Evolutionary conservation across 2,329 filamentous ascomycete genomes (phyloP).

Genomic region (Cladobotryum protrusum): DNA sequence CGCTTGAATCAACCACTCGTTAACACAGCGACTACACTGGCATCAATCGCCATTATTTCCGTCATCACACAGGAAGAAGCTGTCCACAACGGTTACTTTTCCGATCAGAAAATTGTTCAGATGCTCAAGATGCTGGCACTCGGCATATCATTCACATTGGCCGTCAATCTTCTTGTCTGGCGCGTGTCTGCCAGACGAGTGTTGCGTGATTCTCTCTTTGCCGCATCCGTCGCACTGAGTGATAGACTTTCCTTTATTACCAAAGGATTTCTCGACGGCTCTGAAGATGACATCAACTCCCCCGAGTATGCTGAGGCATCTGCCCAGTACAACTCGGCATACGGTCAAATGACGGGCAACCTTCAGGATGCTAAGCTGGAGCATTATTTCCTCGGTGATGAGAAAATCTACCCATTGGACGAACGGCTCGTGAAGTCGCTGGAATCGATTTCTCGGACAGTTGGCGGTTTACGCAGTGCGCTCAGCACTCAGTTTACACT

Average conservation of each 20-base stretch:
- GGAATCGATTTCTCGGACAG: conserved; percentile 77
- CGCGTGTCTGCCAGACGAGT: conserved; percentile 69
- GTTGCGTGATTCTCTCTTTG: conserved; percentile 65
- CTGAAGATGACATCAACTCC: conserved; percentile 68
- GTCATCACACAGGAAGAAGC: conserved; percentile 87
- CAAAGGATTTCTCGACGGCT: conserved; percentile 74
- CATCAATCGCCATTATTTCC: conserved; percentile 83
- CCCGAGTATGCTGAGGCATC: conserved; percentile 57
- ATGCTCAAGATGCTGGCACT: conserved; percentile 79
- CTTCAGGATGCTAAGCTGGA: conserved; percentile 84
- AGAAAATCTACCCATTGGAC: conserved; percentile 72
- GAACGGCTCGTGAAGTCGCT: conserved; percentile 76
- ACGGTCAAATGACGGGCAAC: conserved; percentile 66
- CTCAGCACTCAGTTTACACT: conserved; percentile 84
- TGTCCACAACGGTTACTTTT: conserved; percentile 75
- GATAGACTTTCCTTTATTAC: conserved; percentile 80
- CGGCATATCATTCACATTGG: conserved; percentile 64
- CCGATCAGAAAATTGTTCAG: conserved; percentile 72
- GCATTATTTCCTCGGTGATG: conserved; percentile 74
- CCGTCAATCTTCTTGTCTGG: conserved; percentile 71
- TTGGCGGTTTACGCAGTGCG: conserved; percentile 84
- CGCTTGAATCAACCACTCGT: conserved; percentile 71
- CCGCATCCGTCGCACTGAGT: conserved; percentile 67
- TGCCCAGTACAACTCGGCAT: conserved; percentile 58
- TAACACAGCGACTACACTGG: conserved; percentile 77